Conservation (phyloP, 2,329 filamentous ascomycete genomes). For the Colletotrichum sp. region DNA sequence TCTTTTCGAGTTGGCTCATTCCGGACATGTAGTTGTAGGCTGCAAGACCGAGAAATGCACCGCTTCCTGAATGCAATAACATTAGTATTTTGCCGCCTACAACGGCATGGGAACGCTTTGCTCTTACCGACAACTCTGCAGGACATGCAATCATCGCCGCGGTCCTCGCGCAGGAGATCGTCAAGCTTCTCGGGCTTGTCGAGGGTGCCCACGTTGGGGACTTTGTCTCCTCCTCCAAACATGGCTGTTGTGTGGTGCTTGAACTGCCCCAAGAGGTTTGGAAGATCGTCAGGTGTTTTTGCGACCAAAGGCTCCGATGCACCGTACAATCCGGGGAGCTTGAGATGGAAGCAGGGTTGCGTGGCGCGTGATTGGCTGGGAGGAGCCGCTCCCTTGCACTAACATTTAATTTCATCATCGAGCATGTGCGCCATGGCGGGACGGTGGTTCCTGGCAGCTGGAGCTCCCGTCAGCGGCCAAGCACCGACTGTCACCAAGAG, state of each 20-base stretch:
- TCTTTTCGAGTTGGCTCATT: conserved; percentile 71
- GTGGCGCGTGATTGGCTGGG: conserved; percentile 5
- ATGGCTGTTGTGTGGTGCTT: conserved; percentile 31
- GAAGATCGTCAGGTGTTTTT: not conserved
- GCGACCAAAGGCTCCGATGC: not conserved
- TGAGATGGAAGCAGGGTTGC: not conserved
- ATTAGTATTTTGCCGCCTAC: not conserved
- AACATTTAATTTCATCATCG: conserved; percentile 36
- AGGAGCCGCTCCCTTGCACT: not conserved
- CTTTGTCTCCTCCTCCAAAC: conserved; percentile 46
- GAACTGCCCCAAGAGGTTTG: not conserved
- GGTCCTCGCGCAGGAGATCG: conserved; percentile 60
- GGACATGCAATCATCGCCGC: conserved; percentile 70
- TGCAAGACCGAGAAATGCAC: conserved; percentile 76
- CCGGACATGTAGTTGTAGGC: conserved; percentile 81
- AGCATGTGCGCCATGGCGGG: conserved; percentile 5
- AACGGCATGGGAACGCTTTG: not conserved
- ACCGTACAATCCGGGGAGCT: not conserved
- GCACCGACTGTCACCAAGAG: not conserved
- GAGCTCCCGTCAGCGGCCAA: conserved; percentile 10
- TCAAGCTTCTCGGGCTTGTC: conserved; percentile 68
- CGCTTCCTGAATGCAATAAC: conserved; percentile 60
- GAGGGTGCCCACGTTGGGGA: conserved; percentile 56
- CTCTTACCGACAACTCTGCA: conserved; percentile 74
- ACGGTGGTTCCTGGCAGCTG: conserved; percentile 1